Evolutionary conservation across 805 yeast genomes (phyloP), one percentile per base, ranked within the genome.

Genomic region (Candida fluviatilis): DNA sequence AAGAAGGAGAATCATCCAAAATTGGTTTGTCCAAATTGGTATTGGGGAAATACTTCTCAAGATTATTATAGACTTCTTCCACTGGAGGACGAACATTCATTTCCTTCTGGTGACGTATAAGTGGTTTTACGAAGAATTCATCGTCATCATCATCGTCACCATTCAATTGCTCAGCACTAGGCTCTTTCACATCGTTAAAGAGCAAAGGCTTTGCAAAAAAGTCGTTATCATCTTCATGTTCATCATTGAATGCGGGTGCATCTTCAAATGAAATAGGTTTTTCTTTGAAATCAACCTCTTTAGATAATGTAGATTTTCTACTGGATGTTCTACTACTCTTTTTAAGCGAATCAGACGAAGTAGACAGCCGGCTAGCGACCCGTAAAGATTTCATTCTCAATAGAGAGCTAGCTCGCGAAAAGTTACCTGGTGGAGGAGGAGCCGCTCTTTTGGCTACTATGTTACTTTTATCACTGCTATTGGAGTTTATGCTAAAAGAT

Each of bases 1-100:
- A 80, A 3, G 64, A 57, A 0, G 72, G 72, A 2, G 84, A 79
- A 46, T 84, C 95, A 44, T 76, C 78, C 17, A 91, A 76, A 24
- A 93, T 87, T 2, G 97, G 95, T 50, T 83, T 84, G 56, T 93
- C 99, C 43, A 93, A 71, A 60, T 91, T 91, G 0, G 97, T 81
- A 50, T 84, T 75, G 0, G 99, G 99, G 69, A 93, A 93, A 57
- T 85, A 93, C 52, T 78, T 77, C 49, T 93, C 99, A 45, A 93
- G 73, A 51, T 93, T 90, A 39, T 88, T 87, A 56, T 90, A 93
- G 21, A 93, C 83, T 30, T 86, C 95, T 53, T 91, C 98, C 1
- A 95, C 84, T 0, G 98, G 89, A 2, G 99, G 99, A 56, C 99
- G 78, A 12, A 93, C 82, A 5, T 83, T 80, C 87, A 66, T 61